A percentile compares a stretch with the other conserved stretches of the same genome.
Conservation (phyloP, 345 rosid genomes). For the Ailanthus altissimus region DNA sequence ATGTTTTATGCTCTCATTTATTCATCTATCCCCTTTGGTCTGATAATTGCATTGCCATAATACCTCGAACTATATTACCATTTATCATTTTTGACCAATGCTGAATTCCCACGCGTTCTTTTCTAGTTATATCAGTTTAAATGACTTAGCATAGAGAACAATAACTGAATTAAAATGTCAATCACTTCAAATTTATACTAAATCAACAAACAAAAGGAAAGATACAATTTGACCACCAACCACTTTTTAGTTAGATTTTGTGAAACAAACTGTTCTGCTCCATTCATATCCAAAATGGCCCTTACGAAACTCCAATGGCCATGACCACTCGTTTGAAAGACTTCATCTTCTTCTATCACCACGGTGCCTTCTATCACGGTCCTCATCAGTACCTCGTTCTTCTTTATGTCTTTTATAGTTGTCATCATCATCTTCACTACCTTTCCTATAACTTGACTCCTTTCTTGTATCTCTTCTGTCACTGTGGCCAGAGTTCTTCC, state of each 20-base stretch:
- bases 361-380: constrained; percentile 26
- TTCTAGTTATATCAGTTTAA: no score
- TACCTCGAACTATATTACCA: no score
- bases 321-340: not conserved
- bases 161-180: no score
- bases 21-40: not conserved
- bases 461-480: not conserved
- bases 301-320: not conserved
- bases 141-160: no score
- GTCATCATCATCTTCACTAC: constrained; percentile 22
- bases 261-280: no score
- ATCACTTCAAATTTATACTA: no score
- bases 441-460: constrained; percentile 11
- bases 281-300: no score
- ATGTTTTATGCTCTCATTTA: no score
- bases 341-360: constrained; percentile 28
- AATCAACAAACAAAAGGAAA: not conserved
- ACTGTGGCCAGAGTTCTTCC: not conserved
- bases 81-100: no score
- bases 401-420: constrained; percentile 25
- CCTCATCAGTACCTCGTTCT: constrained; percentile 25
- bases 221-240: not conserved
- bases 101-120: no score
- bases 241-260: no score
- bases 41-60: no score